Base-by-base conservation (phyloP, 1,284 basidiomycete species). In the Phlebopus sp. region DNA sequence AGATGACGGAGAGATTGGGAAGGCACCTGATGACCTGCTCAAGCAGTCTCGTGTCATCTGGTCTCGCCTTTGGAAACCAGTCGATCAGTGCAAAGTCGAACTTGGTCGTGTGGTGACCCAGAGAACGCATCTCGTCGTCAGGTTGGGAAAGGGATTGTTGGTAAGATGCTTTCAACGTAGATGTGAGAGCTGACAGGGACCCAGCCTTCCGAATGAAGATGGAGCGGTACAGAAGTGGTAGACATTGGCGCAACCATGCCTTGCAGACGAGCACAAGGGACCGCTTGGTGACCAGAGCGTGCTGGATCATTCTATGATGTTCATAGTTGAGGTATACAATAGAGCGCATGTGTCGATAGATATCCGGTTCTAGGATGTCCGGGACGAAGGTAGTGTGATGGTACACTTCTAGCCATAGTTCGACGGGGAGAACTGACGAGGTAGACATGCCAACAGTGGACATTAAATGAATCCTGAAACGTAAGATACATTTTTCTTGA, bases 351-450 rank as follows among this genome's bases (percentile, higher is more conserved):
- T 49, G 32, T 23, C 52, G 42, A 4, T 50, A 43, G 5, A 55
- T 48, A 31, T 56, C 46, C 7, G 49, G 46, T 14, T 60, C 52
- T 15, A 62, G 38, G 14, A 54, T 37, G 18, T 44, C 42, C 7
- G 59, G 59, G 7, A 63, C 55, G 44, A 50, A 55, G 10, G 63
- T 62, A 14, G 62, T 65, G 23, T 50, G 44, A 13, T 57, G 53
- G 32, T 68, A 49, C n/a, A 69, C 66, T 5, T 41, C 27, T 13
- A 58, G 46, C 63, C 60, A 66, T 25, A 69, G 19, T 51, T 69
- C 68, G 5, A 59, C 34, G 14, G 66, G 67, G 14, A 69, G 47
- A 9, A 19, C 14, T n/a, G 37, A 27, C 23, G 17, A 11, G 9
- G n/a, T 10, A 8, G 5, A 6, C n/a, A n/a, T n/a, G n/a, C n/a